Conservation (phyloP, 2,329 filamentous ascomycete species). For the Verticillium nubilum region DNA sequence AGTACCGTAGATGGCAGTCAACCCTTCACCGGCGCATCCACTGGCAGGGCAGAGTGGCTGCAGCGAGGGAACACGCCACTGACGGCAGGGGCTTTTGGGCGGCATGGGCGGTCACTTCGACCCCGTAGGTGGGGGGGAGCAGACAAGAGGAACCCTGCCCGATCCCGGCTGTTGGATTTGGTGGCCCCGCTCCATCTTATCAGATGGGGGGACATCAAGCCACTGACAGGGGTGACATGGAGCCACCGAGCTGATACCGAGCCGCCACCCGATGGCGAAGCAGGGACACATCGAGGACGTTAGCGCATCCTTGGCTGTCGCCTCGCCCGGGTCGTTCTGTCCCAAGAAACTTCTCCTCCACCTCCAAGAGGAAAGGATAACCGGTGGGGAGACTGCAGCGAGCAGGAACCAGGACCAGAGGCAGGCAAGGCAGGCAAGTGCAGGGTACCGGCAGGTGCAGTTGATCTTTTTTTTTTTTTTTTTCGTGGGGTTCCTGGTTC, state of each 20-base stretch:
- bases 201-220: not conserved
- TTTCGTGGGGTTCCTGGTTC: not conserved
- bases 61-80: not conserved
- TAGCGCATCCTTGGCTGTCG: not conserved
- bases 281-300: not conserved
- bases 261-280: not conserved
- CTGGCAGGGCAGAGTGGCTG: not conserved
- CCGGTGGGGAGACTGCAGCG: not conserved
- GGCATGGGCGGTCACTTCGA: no score
- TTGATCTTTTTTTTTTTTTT: not conserved
- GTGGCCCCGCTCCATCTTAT: not conserved
- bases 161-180: not conserved
- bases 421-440: no score
- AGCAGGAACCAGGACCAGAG: not conserved
- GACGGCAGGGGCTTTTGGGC: not conserved
- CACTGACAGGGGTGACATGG: not conserved
- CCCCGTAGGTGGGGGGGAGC: no score
- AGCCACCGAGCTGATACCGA: not conserved
- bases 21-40: not conserved
- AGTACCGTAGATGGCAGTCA: not conserved
- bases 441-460: not conserved
- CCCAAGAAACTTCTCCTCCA: not conserved
- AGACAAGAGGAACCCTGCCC: not conserved
- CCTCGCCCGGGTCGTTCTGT: not conserved
- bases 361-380: not conserved